Evolutionary conservation across 176 grass and related monocot genomes (phyloP).

Genomic region (Raddia distichophylla): DNA sequence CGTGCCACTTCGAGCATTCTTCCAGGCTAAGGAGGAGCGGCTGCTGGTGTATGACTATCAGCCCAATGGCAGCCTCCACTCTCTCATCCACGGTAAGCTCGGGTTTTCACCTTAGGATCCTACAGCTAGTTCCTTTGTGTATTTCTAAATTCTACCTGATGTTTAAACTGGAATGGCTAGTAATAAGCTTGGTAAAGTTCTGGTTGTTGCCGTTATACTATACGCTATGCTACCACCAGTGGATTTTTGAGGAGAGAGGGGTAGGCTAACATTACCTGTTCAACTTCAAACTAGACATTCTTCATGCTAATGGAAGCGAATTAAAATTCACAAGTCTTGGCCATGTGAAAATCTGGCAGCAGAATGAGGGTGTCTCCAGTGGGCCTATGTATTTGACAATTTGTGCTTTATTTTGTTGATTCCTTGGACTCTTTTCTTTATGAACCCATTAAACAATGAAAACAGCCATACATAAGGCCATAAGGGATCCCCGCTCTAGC

Average conservation of each 20-base stretch:
- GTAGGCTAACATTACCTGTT: not conserved
- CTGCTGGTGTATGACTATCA: slow-evolving; percentile 97
- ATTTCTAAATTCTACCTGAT: slow-evolving; percentile 7
- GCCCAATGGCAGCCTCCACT: slow-evolving; percentile 87
- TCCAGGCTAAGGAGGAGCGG: slow-evolving; percentile 96
- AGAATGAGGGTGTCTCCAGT: slow-evolving; percentile 10
- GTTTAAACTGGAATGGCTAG: not conserved
- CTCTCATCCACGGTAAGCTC: slow-evolving; percentile 74
- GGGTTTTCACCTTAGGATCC: not conserved
- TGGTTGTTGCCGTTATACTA: not conserved
- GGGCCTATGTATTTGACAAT: slow-evolving; percentile 13
- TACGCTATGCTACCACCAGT: not conserved
- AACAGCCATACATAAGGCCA: not conserved
- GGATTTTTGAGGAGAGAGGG: not conserved
- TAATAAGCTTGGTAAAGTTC: not conserved
- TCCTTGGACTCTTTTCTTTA: slow-evolving; percentile 8
- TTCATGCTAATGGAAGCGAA: not conserved
- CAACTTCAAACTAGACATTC: slow-evolving; percentile 9
- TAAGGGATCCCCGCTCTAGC: slow-evolving; percentile 24
- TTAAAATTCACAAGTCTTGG: slow-evolving; percentile 7
- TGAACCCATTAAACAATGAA: slow-evolving; percentile 5
- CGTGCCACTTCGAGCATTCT: slow-evolving; percentile 78
- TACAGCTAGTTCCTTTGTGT: not conserved
- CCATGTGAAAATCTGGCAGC: slow-evolving; percentile 31
- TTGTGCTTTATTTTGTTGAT: slow-evolving; percentile 22